phyloP scores from a whole-genome alignment of 2,329 filamentous ascomycete species.

The Diplodia sapinea region DNA sequence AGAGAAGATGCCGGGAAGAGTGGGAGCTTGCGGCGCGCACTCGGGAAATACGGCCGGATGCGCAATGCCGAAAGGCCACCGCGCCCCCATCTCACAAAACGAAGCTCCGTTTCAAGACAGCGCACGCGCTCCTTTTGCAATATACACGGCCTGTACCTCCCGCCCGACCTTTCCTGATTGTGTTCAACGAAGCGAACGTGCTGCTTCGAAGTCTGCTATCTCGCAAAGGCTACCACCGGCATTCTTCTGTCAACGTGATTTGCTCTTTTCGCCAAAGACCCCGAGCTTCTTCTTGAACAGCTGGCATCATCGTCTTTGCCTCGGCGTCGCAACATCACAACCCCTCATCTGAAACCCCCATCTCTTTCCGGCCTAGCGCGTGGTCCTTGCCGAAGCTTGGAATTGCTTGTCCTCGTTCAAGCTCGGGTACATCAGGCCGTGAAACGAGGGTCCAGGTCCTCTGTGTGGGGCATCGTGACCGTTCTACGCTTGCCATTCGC shows the following conservation, averaged over 20 bases:
- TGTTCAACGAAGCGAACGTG: no score
- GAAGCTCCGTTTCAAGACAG: not conserved
- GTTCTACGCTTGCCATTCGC: not conserved
- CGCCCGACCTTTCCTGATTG: not conserved
- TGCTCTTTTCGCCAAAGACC: not conserved
- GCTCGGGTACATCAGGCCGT: not conserved
- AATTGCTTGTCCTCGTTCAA: constrained; percentile 2
- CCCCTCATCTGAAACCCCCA: not conserved
- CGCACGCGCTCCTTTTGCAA: not conserved
- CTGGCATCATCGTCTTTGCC: not conserved
- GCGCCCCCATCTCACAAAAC: not conserved
- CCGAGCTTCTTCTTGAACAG: not conserved
- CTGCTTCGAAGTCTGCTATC: no score
- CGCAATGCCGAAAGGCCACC: not conserved
- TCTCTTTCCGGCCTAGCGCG: not conserved
- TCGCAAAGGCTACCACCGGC: not conserved
- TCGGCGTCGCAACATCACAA: not conserved
- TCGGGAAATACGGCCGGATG: constrained; percentile 4
- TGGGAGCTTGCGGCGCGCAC: not conserved
- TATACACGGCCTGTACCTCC: not conserved
- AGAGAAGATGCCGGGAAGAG: not conserved
- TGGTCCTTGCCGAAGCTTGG: constrained; percentile 8
- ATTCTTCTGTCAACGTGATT: not conserved
- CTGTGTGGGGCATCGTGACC: not conserved
- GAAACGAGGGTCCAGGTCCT: not conserved